Evolutionary conservation across 176 grass and related monocot genomes (phyloP), one percentile per base, ranked within the genome.

Genomic region (Oryza punctata): DNA sequence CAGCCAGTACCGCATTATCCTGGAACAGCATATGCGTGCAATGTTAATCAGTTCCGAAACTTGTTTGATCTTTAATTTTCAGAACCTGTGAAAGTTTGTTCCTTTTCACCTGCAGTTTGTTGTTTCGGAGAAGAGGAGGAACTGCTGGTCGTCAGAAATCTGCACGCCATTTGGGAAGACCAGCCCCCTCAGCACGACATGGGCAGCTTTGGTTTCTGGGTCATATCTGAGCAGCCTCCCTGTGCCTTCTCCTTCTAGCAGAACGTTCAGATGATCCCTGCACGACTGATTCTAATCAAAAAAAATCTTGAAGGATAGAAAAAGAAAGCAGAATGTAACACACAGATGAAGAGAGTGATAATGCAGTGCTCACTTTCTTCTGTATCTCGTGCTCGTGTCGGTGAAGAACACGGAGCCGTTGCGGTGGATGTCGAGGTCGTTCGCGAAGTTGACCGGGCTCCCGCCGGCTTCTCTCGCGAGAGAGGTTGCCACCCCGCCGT

Each of bases 351-450:
- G 32, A 33, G 32, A 3, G 1, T 4, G 32, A 33, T 33, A 37
- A 6, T 1, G 45, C 57, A 61, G 1, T 3, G 40, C 88, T 79
- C 75, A 92, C 95, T 89, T 94, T 81, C 95, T 94, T 70, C 50
- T 82, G 82, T 94, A 91, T 97, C 95, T 89, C 83, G 75, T 81
- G 86, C 95, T 94, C 25, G 95, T 92, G 84, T 97, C 95, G 1
- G 92, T 94, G 92, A 97, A 94, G 85, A 97, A 97, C 6, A 97
- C 60, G 7, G 95, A 97, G 12, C 92, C 95, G 43, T 97, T 97
- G 2, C 70, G 43, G 80, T 97, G 95, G 72, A 97, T 83, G 76
- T 97, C 95, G 0, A 97, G 89, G 90, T 97, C 95, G 65, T 97
- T 97, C 1, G 92, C 92, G 83, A 97, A 97, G 38, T 82, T 84